Evolutionary conservation across 2,329 filamentous ascomycete species (phyloP), one percentile per base, ranked within the genome.

Genomic region (Trichoderma arundinaceum): DNA sequence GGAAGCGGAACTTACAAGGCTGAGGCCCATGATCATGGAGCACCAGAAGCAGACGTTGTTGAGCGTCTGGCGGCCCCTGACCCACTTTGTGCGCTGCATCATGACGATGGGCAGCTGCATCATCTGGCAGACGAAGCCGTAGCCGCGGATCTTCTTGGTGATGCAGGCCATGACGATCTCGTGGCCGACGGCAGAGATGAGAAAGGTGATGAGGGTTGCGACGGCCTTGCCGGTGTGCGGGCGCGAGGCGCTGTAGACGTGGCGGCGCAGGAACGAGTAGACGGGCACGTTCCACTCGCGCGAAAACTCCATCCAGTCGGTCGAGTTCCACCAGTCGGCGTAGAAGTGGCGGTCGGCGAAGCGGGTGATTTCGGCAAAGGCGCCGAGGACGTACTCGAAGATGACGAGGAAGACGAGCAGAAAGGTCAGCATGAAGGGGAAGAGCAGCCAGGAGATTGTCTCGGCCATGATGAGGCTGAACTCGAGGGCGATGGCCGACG

Each of bases 101-200:
- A 94, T 87, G n/a, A 98, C 91, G 70, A 98, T 95, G 0, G 95
- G 95, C 71, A 98, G 85, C 82, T 99, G 95, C 68, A 96, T 80
- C 95, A 99, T 98, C 88, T 97, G 95, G 68, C 92, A 91, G 19
- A 96, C 74, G 75, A 97, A 96, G 9, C 94, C 95, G 74, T 98
- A 99, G 12, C 95, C 95, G 43, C 95, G 83, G 52, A 98, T 83
- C 81, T 99, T 98, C 83, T 97, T 94, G 32, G 94, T 97, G 76
- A 99, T 98, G 77, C 94, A 98, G 7, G 91, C 93, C 91, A 99
- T 96, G 73, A 99, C 92, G 65, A 99, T 85, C 78, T 99, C 95
- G 75, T 98, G 95, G 15, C 92, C 93, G 22, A 96, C 75, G 41
- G 95, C 92, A 66, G 90, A 94, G 72, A 98, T 90, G 65, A 98